phyloP scores from a whole-genome alignment of 257 asterid species.

The Datura wrightii region DNA sequence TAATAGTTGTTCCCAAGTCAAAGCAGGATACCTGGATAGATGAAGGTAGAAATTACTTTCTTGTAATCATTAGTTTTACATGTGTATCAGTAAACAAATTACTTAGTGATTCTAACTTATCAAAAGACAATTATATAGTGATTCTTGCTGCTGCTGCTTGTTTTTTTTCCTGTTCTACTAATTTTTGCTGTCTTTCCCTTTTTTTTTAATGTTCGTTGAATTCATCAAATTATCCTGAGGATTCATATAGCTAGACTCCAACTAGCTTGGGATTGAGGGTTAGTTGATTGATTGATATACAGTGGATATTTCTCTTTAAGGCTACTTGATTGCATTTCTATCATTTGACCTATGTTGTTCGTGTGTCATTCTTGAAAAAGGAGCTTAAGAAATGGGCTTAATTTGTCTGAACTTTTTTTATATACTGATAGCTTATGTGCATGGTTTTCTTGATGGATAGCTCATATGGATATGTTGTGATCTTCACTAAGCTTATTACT shows the following conservation, averaged over 20 bases:
- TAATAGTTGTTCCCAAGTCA: constrained; percentile 4
- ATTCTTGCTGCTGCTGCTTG: background rate
- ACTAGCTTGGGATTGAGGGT: background rate
- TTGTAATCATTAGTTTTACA: background rate
- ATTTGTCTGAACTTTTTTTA: background rate
- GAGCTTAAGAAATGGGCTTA: background rate
- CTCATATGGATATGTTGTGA: constrained; percentile 20
- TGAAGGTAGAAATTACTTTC: constrained; percentile 6
- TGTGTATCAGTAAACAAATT: background rate
- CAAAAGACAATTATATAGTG: background rate
- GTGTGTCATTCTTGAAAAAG: background rate
- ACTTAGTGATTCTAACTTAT: background rate
- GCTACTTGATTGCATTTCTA: background rate
- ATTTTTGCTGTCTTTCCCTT: background rate
- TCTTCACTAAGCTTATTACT: constrained; percentile 36
- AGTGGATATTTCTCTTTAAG: background rate
- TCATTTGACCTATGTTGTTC: constrained; percentile 19
- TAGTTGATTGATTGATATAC: constrained; percentile 15
- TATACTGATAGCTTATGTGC: constrained; percentile 4
- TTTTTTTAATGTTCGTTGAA: background rate
- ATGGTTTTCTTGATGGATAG: constrained; percentile 29
- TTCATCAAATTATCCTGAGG: constrained; percentile 4
- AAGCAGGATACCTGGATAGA: constrained; percentile 9
- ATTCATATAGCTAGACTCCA: constrained; percentile 3
- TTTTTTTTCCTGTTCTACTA: background rate